phyloP scores from a whole-genome alignment of 495 filamentous ascomycete genomes.

The Neurospora sp. region DNA sequence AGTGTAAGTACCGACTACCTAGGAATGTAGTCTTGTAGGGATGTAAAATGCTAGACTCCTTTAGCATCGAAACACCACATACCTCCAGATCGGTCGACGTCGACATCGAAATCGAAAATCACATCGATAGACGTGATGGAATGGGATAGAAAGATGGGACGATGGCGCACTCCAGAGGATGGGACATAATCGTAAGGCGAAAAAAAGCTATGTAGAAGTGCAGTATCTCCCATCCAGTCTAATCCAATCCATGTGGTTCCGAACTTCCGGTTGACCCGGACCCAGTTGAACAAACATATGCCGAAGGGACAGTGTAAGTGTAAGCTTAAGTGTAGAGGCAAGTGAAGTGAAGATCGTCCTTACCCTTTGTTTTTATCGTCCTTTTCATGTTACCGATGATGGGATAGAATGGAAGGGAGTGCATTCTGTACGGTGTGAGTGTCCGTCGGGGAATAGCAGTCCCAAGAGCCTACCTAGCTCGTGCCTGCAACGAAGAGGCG shows the following conservation, averaged over 20 bases:
- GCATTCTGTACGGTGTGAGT: not conserved
- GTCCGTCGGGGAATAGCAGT: not conserved
- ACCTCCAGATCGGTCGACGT: not conserved
- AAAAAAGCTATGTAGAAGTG: not conserved
- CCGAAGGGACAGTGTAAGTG: not conserved
- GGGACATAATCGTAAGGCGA: not conserved
- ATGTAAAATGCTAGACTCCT: not conserved
- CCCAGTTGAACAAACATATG: not conserved
- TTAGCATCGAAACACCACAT: not conserved
- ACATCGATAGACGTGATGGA: not conserved
- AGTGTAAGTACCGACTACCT: not conserved
- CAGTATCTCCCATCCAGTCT: not conserved
- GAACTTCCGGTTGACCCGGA: not conserved
- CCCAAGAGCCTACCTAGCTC: not conserved
- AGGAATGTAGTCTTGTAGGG: not conserved
- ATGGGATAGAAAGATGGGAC: not conserved
- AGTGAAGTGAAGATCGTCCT: not conserved
- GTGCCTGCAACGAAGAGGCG: not conserved
- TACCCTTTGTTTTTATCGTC: not conserved
- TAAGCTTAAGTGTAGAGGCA: not conserved
- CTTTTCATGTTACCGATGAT: not conserved
- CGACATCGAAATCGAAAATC: not conserved
- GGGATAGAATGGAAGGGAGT: not conserved
- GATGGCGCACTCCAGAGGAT: not conserved
- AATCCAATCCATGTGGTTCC: not conserved